Evolutionary conservation across 495 filamentous ascomycete genomes (phyloP), one percentile per base, ranked within the genome.

Genomic region (Penicillium lividum): DNA sequence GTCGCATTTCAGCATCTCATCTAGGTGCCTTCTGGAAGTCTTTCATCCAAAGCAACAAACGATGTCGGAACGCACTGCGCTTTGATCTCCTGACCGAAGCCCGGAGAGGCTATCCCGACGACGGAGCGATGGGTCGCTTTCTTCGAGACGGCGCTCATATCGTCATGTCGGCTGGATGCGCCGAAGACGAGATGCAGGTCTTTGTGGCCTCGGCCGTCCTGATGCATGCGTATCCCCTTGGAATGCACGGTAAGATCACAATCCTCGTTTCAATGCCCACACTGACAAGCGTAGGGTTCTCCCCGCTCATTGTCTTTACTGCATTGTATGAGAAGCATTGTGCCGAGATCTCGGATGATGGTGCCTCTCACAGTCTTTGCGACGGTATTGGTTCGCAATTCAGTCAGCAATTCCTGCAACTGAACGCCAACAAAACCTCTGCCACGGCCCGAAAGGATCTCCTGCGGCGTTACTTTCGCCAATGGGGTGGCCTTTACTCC

Each of bases 171-270:
- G 29, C 25, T 42, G 3, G 30, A 25, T 38, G 22, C 30, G 9
- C 31, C 15, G 27, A 34, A 30, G 58, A 44, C 16, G 53, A 56
- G 3, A 13, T 51, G 13, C 13, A 48, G 13, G 40, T 29, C 27
- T 43, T 61, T 46, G 30, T 61, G 10, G 53, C 53, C 15, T 45
- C 40, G n/a, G 58, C 49, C 5, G 27, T 61, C 9, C 16, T 61
- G 4, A 56, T 61, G 52, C 16, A 60, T 45, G 45, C 52, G 13
- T 60, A 60, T 28, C 57, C 57, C 27, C 57, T 45, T 43, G 51
- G 28, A 28, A 60, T 60, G 52, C 52, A 60, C 44, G 25, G 52
- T 60, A 49, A 60, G 57, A 43, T 33, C 36, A 52, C 27, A 13
- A 6, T 9, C 2, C 43, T 33, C 16, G 36, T 50, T 38, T 30